Evolutionary conservation across 805 yeast genomes (phyloP), one percentile per base, ranked within the genome.

Genomic region (Helenozyma baotianmanensis): DNA sequence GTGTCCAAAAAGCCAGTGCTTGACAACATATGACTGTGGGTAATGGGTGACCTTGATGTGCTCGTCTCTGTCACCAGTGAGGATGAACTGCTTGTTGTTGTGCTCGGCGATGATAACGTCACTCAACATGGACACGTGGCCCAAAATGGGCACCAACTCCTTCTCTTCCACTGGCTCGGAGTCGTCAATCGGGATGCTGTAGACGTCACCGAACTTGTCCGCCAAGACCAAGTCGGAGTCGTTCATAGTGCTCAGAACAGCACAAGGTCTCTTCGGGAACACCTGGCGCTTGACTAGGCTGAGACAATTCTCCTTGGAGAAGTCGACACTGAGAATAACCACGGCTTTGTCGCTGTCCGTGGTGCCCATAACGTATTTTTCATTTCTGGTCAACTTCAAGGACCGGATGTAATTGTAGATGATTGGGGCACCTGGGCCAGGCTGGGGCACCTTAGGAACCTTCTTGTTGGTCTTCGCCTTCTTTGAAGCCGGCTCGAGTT

Each of bases 71-170:
- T 92, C 99, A 23, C 89, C 78, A 2, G 95, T 79, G 35, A 90
- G 68, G 11, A 89, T 55, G 39, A 60, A 82, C 41, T 69, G 66
- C 38, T 73, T 72, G 7, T 68, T 72, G 6, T 49, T 30, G 23
- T 53, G 40, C 14, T 46, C 38, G 9, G 70, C 65, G 17, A 78
- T 62, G 18, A 69, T 51, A 2, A 89, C 72, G 42, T 80, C 87
- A n/a, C 95, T 83, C 40, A 92, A 72, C 96, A 92, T 87, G 3
- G 97, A 89, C 4, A 92, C 97, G 59, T 92, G 99, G 6, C 99
- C 99, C 33, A 90, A 62, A 6, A 90, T 69, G 2, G 97, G 97
- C 23, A 65, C 72, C 31, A 65, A 47, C 1, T 42, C 32, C 27
- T 76, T 55, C 28, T 72, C 74, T 4, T 70, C 68, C 2, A 62